Conservation (phyloP, 352 stramenopile genomes). For the Pythium diclinum region DNA sequence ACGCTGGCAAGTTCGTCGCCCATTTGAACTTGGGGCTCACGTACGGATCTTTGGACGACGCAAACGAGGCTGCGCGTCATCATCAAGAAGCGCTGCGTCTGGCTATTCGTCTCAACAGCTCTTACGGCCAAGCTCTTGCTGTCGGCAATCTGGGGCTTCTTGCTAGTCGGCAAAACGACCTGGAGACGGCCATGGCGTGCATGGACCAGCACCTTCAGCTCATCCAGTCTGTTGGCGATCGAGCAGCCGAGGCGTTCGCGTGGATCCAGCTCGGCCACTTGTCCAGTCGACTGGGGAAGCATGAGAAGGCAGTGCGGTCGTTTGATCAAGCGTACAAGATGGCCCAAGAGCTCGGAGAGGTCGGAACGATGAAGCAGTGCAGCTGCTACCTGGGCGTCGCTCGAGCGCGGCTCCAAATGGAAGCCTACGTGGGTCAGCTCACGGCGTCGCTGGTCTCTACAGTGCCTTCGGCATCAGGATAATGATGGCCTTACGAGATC, state of each 20-base stretch:
- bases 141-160: conserved; percentile 87
- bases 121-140: conserved; percentile 82
- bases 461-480: neutral
- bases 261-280: conserved; percentile 87
- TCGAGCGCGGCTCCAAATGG: conserved; percentile 66
- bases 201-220: conserved; percentile 90
- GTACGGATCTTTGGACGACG: conserved; percentile 58
- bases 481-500: neutral
- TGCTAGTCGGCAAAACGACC: conserved; percentile 78
- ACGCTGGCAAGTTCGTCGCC: conserved; percentile 85
- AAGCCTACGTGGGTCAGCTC: conserved; percentile 50
- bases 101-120: conserved; percentile 80
- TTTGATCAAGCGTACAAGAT: conserved; percentile 82
- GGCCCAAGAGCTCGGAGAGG: conserved; percentile 61
- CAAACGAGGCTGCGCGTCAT: conserved; percentile 72
- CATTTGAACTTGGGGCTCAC: conserved; percentile 84
- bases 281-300: conserved; percentile 46
- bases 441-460: conserved; percentile 23
- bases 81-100: conserved; percentile 86
- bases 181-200: conserved; percentile 73
- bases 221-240: conserved; percentile 81
- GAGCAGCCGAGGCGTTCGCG: conserved; percentile 70
- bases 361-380: conserved; percentile 69
- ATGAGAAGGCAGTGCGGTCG: conserved; percentile 65
- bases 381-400: conserved; percentile 79